Conservation (phyloP, 2,329 filamentous ascomycete species). For the Fusarium vanettenii region DNA sequence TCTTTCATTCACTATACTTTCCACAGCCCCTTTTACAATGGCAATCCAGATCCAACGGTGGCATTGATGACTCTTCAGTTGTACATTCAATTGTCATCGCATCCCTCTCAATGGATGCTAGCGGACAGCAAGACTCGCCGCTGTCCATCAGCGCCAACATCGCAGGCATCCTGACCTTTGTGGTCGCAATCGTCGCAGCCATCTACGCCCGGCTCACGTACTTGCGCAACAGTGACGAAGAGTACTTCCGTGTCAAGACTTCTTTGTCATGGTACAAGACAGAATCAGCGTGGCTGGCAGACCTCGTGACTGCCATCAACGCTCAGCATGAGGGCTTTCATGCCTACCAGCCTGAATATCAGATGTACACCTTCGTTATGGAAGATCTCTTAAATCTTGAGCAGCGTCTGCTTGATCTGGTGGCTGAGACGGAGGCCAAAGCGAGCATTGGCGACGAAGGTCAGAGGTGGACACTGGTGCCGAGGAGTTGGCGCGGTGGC, state of each 20-base stretch:
- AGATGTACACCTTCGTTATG: conserved; percentile 62
- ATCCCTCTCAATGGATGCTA: conserved; percentile 38
- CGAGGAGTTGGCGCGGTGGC: conserved; percentile 52
- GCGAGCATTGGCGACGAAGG: conserved; percentile 36
- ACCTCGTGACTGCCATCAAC: conserved; percentile 51
- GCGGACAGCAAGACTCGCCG: conserved; percentile 53
- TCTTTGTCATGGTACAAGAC: conserved; percentile 62
- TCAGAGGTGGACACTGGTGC: conserved; percentile 52
- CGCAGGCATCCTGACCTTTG: conserved; percentile 60
- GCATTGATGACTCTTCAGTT: neutral
- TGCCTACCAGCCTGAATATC: conserved; percentile 51
- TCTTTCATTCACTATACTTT: neutral
- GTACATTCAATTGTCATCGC: neutral
- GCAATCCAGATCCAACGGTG: neutral
- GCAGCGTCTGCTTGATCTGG: conserved; percentile 56
- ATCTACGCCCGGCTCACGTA: conserved; percentile 58
- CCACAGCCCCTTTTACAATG: neutral
- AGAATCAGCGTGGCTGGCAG: conserved; percentile 58
- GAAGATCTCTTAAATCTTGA: conserved; percentile 58
- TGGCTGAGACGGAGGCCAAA: conserved; percentile 55
- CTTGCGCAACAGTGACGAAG: conserved; percentile 58
- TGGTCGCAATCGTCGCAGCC: conserved; percentile 58
- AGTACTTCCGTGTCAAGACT: conserved; percentile 61
- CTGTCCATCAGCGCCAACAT: conserved; percentile 58
- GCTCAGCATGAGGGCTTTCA: conserved; percentile 40